Evolutionary conservation across 257 asterid species (phyloP), one percentile per base, ranked within the genome.

Genomic region (Lycium ferocissimum): DNA sequence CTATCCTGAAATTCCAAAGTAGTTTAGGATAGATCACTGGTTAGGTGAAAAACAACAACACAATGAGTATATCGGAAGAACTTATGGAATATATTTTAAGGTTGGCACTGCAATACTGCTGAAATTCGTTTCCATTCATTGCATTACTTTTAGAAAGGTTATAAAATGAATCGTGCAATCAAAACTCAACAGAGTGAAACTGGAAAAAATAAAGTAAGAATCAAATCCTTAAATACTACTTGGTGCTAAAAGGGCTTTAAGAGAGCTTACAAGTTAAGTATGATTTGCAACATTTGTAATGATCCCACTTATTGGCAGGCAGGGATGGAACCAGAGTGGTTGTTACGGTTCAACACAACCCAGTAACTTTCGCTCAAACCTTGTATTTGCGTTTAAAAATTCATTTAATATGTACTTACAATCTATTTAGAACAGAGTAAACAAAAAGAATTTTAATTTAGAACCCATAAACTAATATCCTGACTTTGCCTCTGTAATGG

Each of bases 161-260:
- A 72, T 26, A 18, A 72, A 72, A 72, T 11, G 58, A 43, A n/a
- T 72, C 80, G 43, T 10, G 80, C 58, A 72, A n/a, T 72, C 80
- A n/a, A 72, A n/a, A 18, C 33, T 26, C 33, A 26, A 26, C 0
- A 26, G 80, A 72, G 18, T n/a, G 58, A 0, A 72, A 72, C 80
- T n/a, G 37, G 18, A 72, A 43, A 72, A 45, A n/a, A n/a, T 5
- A 4, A 45, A 45, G 2, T 26, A 26, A 26, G 33, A n/a, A 73
- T n/a, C 56, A 11, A 10, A n/a, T 75, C 12, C 12, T 47, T 3
- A 75, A 0, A 49, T 12, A 54, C 57, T 54, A 0, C 18, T 54
- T 54, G 59, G 59, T 54, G 59, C 59, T 54, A 54, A 54, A 54
- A 13, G 59, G 59, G 2, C 2, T 13, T 54, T 54, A 54, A 54